Conservation (phyloP, 164 flowering plant species). For the Vitis riparia region DNA sequence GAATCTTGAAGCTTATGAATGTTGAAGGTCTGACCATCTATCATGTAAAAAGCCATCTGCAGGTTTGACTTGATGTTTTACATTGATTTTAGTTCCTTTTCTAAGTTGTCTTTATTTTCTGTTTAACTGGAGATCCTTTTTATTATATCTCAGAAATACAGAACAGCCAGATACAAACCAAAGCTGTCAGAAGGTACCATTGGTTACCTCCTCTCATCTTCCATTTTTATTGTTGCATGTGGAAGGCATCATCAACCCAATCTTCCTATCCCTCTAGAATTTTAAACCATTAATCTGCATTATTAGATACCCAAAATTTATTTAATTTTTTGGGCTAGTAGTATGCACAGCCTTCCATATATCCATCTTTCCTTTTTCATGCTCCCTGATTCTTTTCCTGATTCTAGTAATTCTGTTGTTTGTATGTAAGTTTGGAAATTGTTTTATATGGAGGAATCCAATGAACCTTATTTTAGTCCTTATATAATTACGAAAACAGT, state of each 20-base stretch:
- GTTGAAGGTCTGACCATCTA: constrained; percentile 71
- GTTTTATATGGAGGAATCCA: too few relatives aligned
- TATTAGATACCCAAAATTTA: too few relatives aligned
- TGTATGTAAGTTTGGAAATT: too few relatives aligned
- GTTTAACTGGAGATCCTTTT: constrained; percentile 3
- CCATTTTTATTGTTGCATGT: background rate
- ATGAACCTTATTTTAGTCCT: too few relatives aligned
- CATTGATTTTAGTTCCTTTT: background rate
- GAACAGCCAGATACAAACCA: constrained; percentile 71
- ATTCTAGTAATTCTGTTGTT: too few relatives aligned
- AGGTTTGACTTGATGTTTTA: constrained; percentile 35
- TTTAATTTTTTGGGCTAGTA: too few relatives aligned
- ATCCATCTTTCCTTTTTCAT: too few relatives aligned
- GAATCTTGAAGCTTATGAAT: constrained; percentile 72
- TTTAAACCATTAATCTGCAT: too few relatives aligned
- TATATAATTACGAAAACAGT: too few relatives aligned
- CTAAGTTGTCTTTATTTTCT: background rate
- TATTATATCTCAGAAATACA: constrained; percentile 52
- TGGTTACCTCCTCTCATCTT: background rate
- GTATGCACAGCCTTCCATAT: too few relatives aligned
- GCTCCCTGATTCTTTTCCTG: too few relatives aligned
- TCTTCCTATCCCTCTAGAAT: too few relatives aligned
- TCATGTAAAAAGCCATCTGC: constrained; percentile 84
- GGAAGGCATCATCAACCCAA: background rate
- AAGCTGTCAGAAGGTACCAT: constrained; percentile 57